Conservation (phyloP, 495 filamentous ascomycete species). For the Ramalina peruviana region DNA sequence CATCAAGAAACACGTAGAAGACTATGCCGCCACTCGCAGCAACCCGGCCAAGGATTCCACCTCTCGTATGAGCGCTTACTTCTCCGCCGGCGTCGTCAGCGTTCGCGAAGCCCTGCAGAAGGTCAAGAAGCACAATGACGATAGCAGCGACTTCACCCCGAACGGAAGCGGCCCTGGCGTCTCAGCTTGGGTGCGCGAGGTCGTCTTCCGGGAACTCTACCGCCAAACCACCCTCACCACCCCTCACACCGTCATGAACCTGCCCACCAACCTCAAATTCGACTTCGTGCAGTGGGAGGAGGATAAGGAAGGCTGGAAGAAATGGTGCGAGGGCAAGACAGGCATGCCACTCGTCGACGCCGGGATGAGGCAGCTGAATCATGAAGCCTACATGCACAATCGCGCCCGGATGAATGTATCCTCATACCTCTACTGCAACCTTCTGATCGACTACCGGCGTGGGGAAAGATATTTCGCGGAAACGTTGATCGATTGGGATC, state of each 20-base stretch:
- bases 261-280: slow-evolving; percentile 33
- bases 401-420: slow-evolving; percentile 30
- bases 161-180: slow-evolving; percentile 14
- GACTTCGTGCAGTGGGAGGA: slow-evolving; percentile 32
- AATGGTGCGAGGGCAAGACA: slow-evolving; percentile 28
- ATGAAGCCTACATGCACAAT: slow-evolving; percentile 35
- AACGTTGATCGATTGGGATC: slow-evolving; percentile 31
- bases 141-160: slow-evolving; percentile 18
- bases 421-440: slow-evolving; percentile 26
- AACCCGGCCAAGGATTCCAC: slow-evolving; percentile 26
- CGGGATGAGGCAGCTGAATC: slow-evolving; percentile 30
- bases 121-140: slow-evolving; percentile 16
- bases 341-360: slow-evolving; percentile 32
- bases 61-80: slow-evolving; percentile 27
- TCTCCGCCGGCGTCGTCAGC: slow-evolving; percentile 26
- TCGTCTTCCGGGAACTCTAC: slow-evolving; percentile 33
- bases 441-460: slow-evolving; percentile 29
- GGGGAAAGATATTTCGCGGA: slow-evolving; percentile 33
- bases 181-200: slow-evolving; percentile 30
- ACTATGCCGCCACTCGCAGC: slow-evolving; percentile 24
- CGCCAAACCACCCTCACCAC: slow-evolving; percentile 27
- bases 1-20: slow-evolving; percentile 21
- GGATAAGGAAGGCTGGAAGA: slow-evolving; percentile 30
- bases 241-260: slow-evolving; percentile 31
- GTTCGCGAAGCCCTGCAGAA: slow-evolving; percentile 23